Percentiles rank a stretch among this genome's conserved stretches.
phyloP scores from a whole-genome alignment of 2,329 filamentous ascomycete species.

The Ophiostoma fasciatum region DNA sequence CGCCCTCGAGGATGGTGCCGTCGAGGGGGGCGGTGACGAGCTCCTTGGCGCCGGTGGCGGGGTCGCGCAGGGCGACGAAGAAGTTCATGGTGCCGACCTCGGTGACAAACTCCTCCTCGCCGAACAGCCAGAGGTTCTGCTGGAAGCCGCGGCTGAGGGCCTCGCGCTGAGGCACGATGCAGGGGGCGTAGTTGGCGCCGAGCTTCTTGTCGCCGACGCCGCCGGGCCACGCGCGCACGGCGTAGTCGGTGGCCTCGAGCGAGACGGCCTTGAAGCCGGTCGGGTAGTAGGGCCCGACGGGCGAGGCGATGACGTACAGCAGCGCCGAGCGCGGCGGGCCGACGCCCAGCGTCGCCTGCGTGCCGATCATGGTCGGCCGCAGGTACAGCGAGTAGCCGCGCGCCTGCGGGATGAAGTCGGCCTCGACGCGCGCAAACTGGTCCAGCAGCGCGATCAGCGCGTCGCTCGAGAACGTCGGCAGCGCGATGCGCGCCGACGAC shows the following conservation, averaged over 20 bases:
- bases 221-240: slow-evolving; percentile 92
- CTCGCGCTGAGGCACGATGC: slow-evolving; percentile 89
- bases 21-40: slow-evolving; percentile 90
- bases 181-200: slow-evolving; percentile 97
- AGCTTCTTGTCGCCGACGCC: slow-evolving; percentile 98
- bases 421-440: slow-evolving; percentile 64
- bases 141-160: slow-evolving; percentile 86
- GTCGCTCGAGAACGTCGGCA: slow-evolving; percentile 68
- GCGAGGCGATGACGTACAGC: slow-evolving; percentile 88
- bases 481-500: slow-evolving; percentile 77
- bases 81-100: slow-evolving; percentile 99
- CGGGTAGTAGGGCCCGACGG: slow-evolving; percentile 94
- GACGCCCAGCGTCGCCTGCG: slow-evolving; percentile 85
- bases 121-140: slow-evolving; percentile 97
- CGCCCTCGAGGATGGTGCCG: slow-evolving; percentile 89
- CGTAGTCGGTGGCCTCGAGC: slow-evolving; percentile 90
- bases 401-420: slow-evolving; percentile 75
- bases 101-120: slow-evolving; percentile 86
- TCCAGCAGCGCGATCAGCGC: slow-evolving; percentile 70
- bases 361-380: slow-evolving; percentile 92
- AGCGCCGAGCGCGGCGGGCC: slow-evolving; percentile 83
- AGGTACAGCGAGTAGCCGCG: slow-evolving; percentile 92
- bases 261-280: slow-evolving; percentile 97
- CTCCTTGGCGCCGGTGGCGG: slow-evolving; percentile 79
- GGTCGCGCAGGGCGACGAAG: slow-evolving; percentile 74